phyloP scores from a whole-genome alignment of 2,329 filamentous ascomycete genomes.

The Paecilomyces niveus region DNA sequence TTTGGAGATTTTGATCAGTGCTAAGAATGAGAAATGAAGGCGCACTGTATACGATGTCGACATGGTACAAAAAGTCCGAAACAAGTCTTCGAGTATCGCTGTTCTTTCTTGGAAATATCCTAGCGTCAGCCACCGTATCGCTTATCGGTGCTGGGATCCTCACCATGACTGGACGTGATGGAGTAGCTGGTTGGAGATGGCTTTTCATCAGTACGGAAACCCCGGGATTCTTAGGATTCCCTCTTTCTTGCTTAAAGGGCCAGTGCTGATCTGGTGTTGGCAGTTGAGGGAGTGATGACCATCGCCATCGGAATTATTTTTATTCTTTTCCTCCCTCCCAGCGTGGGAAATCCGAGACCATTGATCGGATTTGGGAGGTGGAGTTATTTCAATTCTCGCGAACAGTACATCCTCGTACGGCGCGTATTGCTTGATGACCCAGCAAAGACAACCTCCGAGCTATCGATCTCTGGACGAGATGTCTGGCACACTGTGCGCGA shows the following conservation, averaged over 20 bases:
- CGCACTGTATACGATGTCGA: slow-evolving; percentile 41
- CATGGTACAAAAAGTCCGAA: slow-evolving; percentile 50
- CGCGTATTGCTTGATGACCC: slow-evolving; percentile 41
- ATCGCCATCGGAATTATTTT: slow-evolving; percentile 35
- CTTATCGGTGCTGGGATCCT: slow-evolving; percentile 36
- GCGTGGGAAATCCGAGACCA: slow-evolving; percentile 27
- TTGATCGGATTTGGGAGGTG: slow-evolving; percentile 29
- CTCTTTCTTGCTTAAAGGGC: slow-evolving; percentile 2
- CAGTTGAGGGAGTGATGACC: slow-evolving; percentile 49
- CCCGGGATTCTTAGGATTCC: background rate
- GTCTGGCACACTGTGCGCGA: slow-evolving; percentile 32
- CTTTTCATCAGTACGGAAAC: slow-evolving; percentile 35
- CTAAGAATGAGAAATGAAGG: slow-evolving; percentile 8
- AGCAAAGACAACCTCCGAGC: slow-evolving; percentile 25
- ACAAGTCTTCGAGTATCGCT: slow-evolving; percentile 47
- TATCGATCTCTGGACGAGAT: slow-evolving; percentile 31
- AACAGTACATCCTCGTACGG: slow-evolving; percentile 34
- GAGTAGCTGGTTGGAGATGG: slow-evolving; percentile 52
- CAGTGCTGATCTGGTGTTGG: background rate
- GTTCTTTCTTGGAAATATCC: slow-evolving; percentile 52
- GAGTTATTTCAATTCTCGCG: slow-evolving; percentile 38
- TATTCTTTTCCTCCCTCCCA: slow-evolving; percentile 33
- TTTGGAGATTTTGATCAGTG: background rate
- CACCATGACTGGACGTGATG: slow-evolving; percentile 43
- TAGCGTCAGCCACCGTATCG: slow-evolving; percentile 39